Evolutionary conservation across 768 basidiomycete species (phyloP).

Genomic region (Mycena chlorophos): DNA sequence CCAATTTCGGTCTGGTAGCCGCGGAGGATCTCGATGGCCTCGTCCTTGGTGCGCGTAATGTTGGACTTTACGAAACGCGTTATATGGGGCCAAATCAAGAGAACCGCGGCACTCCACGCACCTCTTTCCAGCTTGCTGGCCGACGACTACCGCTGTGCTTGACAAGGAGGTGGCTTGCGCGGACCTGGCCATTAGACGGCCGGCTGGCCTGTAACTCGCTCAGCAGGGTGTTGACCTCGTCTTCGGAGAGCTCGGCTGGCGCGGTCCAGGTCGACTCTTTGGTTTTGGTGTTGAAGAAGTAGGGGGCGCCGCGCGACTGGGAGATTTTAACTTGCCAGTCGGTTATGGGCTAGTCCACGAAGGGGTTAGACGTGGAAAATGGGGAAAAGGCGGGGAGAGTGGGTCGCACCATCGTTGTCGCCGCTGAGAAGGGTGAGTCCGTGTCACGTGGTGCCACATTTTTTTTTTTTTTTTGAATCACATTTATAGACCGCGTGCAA

Average conservation of each 20-base stretch:
- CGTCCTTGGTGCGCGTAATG: slow-evolving; percentile 85
- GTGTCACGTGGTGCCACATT: too few relatives aligned
- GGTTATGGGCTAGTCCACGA: too few relatives aligned
- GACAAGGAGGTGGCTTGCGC: slow-evolving; percentile 93
- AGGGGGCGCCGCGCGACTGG: slow-evolving; percentile 71
- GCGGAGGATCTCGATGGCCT: slow-evolving; percentile 80
- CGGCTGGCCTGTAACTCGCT: slow-evolving; percentile 59
- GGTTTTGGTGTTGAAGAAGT: slow-evolving; percentile 81
- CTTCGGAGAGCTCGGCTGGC: slow-evolving; percentile 60
- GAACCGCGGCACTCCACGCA: slow-evolving; percentile 32
- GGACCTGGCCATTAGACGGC: slow-evolving; percentile 54
- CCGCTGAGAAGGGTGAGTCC: too few relatives aligned
- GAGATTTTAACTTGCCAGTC: slow-evolving; percentile 96
- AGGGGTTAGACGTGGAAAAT: too few relatives aligned
- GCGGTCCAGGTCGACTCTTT: slow-evolving; percentile 78
- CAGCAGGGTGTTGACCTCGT: slow-evolving; percentile 61
- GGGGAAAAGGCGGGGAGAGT: too few relatives aligned
- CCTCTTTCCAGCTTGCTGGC: slow-evolving; percentile 85
- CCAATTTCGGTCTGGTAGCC: slow-evolving; percentile 64
- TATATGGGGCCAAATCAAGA: slow-evolving; percentile 3
- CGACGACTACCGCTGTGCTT: slow-evolving; percentile 84
- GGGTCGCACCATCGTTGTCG: too few relatives aligned
- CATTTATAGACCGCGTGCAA: background rate
- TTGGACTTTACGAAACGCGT: slow-evolving; percentile 51
- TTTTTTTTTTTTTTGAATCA: background rate